Evolutionary conservation across 2,329 filamentous ascomycete species (phyloP).

Genomic region (Aspergillus fructus): DNA sequence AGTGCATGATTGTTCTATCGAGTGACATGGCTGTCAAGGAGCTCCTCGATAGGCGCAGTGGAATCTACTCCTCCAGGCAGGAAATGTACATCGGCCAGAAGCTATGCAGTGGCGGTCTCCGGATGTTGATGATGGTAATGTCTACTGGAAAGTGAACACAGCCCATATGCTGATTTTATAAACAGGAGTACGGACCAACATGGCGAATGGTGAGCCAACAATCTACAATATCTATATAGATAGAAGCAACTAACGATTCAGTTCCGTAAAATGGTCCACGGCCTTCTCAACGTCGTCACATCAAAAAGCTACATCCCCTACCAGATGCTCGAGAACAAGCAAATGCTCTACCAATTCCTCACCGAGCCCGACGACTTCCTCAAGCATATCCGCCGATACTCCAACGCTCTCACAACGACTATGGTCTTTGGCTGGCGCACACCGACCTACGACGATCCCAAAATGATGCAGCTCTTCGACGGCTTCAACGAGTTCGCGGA

Average conservation of each 20-base stretch:
- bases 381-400: conserved; percentile 50
- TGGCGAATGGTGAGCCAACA: background rate
- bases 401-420: conserved; percentile 49
- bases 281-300: conserved; percentile 48
- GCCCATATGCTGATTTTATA: background rate
- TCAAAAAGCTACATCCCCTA: conserved; percentile 54
- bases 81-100: conserved; percentile 47
- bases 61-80: conserved; percentile 51
- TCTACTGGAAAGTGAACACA: background rate
- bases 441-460: conserved; percentile 41
- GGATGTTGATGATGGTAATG: conserved; percentile 34
- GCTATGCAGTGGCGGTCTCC: conserved; percentile 27
- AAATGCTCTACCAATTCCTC: conserved; percentile 51
- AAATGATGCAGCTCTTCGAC: conserved; percentile 45
- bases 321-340: conserved; percentile 56
- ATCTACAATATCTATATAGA: background rate
- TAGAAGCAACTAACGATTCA: background rate
- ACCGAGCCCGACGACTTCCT: conserved; percentile 44
- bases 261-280: conserved; percentile 42
- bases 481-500: conserved; percentile 39
- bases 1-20: conserved; percentile 49
- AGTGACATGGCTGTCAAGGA: conserved; percentile 51
- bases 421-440: conserved; percentile 53
- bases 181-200: background rate
- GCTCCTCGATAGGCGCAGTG: conserved; percentile 51